phyloP scores from a whole-genome alignment of 176 grass and related monocot genomes.

The Pharus latifolius region DNA sequence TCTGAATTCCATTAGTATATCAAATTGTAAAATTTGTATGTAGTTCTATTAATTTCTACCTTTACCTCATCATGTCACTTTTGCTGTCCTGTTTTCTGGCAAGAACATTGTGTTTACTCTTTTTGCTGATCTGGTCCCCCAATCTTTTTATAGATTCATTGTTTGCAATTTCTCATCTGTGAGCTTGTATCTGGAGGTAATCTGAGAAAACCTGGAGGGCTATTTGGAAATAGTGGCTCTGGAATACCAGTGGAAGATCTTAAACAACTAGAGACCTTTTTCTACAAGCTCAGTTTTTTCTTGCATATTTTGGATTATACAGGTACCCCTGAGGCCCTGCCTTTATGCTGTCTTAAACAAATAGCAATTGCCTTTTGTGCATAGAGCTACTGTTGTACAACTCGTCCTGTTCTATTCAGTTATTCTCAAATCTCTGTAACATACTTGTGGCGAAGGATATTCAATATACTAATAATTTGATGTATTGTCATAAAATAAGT shows the following conservation, averaged over 20 bases:
- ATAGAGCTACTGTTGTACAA: background rate
- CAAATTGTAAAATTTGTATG: background rate
- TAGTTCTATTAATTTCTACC: background rate
- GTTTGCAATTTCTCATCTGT: slow-evolving; percentile 94
- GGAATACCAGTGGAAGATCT: slow-evolving; percentile 94
- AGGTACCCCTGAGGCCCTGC: slow-evolving; percentile 26
- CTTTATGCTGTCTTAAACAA: background rate
- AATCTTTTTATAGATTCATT: slow-evolving; percentile 71
- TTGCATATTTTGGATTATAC: slow-evolving; percentile 98
- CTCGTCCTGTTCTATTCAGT: background rate
- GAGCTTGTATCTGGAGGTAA: slow-evolving; percentile 96
- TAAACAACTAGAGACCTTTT: slow-evolving; percentile 95
- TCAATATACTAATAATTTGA: background rate
- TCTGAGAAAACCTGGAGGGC: slow-evolving; percentile 85
- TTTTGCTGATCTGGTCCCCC: slow-evolving; percentile 8
- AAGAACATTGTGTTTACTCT: slow-evolving; percentile 11
- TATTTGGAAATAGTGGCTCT: slow-evolving; percentile 97
- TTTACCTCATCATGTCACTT: background rate
- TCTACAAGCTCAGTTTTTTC: slow-evolving; percentile 99
- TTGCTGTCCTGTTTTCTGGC: background rate
- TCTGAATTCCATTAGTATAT: background rate
- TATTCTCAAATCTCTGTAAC: background rate
- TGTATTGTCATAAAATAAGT: background rate
- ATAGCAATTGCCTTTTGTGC: slow-evolving; percentile 1
- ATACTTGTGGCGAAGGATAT: background rate